Evolutionary conservation across 129 eudicot genomes (phyloP), one percentile per base, ranked within the genome.

Genomic region (Rutidosis leptorrhynchoides): DNA sequence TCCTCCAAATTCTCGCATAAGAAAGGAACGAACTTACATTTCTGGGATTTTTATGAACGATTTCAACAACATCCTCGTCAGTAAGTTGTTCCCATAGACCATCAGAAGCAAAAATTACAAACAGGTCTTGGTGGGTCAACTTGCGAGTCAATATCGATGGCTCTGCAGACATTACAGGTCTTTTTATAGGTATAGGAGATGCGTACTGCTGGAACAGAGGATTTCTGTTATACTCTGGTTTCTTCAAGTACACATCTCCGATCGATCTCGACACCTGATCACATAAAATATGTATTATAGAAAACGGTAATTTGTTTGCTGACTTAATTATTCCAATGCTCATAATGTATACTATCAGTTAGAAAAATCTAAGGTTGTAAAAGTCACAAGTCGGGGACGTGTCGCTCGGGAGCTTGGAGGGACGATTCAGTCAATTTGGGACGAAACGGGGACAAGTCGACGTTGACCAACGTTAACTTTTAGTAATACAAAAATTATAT

Each of bases 51-150:
- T 83, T 86, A 23, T 74, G 71, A 68, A 90, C 95, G 2, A 90
- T 90, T 21, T 87, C 90, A 66, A 90, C 91, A 27, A 83, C 97
- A 21, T 74, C 84, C 48, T 90, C 86, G 26, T 90, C 93, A 40
- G 74, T 83, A 63, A 90, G 83, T 61, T 90, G 88, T 78, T 90
- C 97, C 97, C 97, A 90, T 22, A 90, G 86, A 65, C 97, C 97
- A 80, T 90, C 97, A 7, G 97, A 86, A 77, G 97, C 97, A 78
- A 90, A 86, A 54, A 90, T 78, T 26, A 90, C 3, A 69, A 90
- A 90, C 65, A 78, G 69, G 58, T 90, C 95, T 33, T 80, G 74
- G 59, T 84, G 86, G 55, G 68, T 81, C 46, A 90, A 57, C 60
- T 82, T 83, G 54, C 82, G 81, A 28, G 73, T 78, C 80, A 69